These are phyloP conservation scores for Lecanosticta acicola DNA, from an alignment of 2,329 filamentous ascomycete species.

Conservation along the genomic window DNA sequence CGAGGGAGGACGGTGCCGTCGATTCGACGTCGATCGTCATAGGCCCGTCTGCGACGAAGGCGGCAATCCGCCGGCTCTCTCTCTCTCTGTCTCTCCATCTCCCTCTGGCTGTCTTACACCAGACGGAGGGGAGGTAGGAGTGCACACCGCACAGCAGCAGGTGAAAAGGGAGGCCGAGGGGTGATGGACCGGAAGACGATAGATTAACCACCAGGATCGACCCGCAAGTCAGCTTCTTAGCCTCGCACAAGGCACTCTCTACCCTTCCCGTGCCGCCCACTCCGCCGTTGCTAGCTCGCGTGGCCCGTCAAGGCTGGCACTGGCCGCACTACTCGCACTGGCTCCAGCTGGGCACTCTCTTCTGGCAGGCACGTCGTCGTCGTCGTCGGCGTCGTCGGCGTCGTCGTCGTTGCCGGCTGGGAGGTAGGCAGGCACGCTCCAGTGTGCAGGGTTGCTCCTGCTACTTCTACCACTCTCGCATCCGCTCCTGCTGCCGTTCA, in stretches of 20 bases:
- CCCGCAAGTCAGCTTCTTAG: slow-evolving; percentile 20
- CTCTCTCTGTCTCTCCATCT: slow-evolving; percentile 8
- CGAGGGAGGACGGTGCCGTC: no score
- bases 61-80: slow-evolving; percentile 9
- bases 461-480: no score
- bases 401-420: no score
- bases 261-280: slow-evolving; percentile 13
- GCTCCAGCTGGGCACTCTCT: no score
- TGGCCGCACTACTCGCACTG: background rate
- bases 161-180: slow-evolving; percentile 7
- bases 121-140: no score
- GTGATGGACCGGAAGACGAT: slow-evolving; percentile 23
- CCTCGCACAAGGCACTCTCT: slow-evolving; percentile 23
- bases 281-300: slow-evolving; percentile 8
- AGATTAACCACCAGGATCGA: slow-evolving; percentile 29
- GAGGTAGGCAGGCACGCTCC: no score
- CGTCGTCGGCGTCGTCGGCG: no score
- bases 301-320: background rate
- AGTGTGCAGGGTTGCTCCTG: no score
- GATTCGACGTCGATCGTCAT: slow-evolving; percentile 18
- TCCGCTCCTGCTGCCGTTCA: background rate
- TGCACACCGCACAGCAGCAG: background rate
- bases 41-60: slow-evolving; percentile 7
- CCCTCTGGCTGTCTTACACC: no score
- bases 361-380: no score